Base-by-base conservation (phyloP, 73 alveolate species). In the Strombidium stylifer region DNA sequence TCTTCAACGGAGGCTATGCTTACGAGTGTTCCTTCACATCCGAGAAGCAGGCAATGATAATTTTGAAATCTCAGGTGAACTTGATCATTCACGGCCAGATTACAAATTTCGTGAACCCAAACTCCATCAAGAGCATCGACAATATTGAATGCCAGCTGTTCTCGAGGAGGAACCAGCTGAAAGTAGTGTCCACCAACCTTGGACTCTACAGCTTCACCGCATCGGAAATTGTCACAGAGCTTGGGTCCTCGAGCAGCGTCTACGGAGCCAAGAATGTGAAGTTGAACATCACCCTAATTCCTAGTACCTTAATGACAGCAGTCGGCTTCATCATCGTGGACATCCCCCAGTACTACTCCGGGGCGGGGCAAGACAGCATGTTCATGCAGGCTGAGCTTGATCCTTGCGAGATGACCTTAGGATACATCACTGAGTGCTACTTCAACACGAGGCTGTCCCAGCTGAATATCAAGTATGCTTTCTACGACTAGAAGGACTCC, bases 51-150 rank as follows among this genome's bases (percentile, higher is more conserved):
- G 20, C 31, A 41, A 2, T 60, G 24, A 34, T 16, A 16, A 27
- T 60, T n/a, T 14, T 60, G 3, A 60, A 49, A 8, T 20, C 46
- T 21, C 11, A 26, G 2, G 12, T 4, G 27, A 8, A 2, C 11
- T 5, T 40, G 12, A 7, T 60, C 16, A 4, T 60, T 2, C 61
- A 60, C 20, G 74, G 74, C 48, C 23, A 42, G 25, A 60, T 60
- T 60, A 40, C 74, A 40, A 60, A 60, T 40, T 60, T 60, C 25
- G 20, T 40, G 1, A 60, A 60, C 28, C 74, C 74, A 20, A 60
- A 60, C 26, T 32, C 57, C 28, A 53, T 60, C 14, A 37, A 48
- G 15, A 24, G 50, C 3, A 28, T 60, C 15, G 8, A 42, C 6
- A 40, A 20, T 23, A 60, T 60, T 20, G 42, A 37, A 34, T 2